Percentiles rank a stretch among this genome's conserved stretches.
These are phyloP conservation scores for Xerocomus amazonicus DNA, from an alignment of 1,284 basidiomycete species.

Conservation along the genomic window DNA sequence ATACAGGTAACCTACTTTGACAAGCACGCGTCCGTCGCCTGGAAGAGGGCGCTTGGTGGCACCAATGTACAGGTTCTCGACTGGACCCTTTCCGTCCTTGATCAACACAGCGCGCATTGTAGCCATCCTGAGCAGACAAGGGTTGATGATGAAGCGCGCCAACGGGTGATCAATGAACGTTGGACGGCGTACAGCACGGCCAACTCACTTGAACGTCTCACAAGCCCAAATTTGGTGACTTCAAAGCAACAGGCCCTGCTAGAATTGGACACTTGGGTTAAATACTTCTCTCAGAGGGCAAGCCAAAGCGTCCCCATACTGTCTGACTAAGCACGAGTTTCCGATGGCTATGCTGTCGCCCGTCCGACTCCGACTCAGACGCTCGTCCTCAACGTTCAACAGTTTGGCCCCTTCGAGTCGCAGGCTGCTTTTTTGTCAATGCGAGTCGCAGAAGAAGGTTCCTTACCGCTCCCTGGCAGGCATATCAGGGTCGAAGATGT, in stretches of 20 bases:
- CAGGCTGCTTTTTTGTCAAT: slow-evolving; percentile 13
- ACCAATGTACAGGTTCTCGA: slow-evolving; percentile 79
- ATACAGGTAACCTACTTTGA: slow-evolving; percentile 52
- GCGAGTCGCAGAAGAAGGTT: slow-evolving; percentile 12
- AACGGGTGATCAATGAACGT: not conserved
- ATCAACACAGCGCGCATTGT: slow-evolving; percentile 82
- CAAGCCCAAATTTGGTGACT: not conserved
- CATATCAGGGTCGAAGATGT: slow-evolving; percentile 52
- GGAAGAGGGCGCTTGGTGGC: slow-evolving; percentile 62
- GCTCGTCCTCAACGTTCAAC: not conserved
- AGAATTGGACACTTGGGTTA: not conserved
- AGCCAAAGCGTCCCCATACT: not conserved
- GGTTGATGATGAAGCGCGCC: no score
- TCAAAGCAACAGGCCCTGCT: no score
- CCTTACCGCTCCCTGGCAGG: slow-evolving; percentile 21
- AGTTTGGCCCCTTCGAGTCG: not conserved
- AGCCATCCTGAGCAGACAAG: slow-evolving; percentile 5
- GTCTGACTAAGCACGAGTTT: slow-evolving; percentile 22
- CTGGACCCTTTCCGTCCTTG: slow-evolving; percentile 75
- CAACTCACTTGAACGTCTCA: not conserved
- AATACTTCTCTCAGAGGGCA: not conserved
- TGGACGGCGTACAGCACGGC: slow-evolving; percentile 1
- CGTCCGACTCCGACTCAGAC: not conserved
- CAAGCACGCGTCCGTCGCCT: slow-evolving; percentile 62
- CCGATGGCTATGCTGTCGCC: slow-evolving; percentile 11